Base-by-base conservation (phyloP, 75 land plant genomes). In the Pinus taeda region DNA sequence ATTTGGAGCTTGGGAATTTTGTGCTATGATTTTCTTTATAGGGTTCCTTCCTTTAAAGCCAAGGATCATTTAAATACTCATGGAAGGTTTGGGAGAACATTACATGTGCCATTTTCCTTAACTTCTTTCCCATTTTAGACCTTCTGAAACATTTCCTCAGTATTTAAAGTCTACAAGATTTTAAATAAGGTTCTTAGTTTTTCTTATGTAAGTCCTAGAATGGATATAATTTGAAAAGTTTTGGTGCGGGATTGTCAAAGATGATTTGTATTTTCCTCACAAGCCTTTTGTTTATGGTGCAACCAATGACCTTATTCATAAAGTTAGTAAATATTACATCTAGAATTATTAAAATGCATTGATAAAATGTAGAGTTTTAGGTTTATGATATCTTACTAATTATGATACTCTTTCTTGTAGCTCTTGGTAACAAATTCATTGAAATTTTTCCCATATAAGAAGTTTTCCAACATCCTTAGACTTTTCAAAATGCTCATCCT, bases 1-100 rank as follows among this genome's bases (percentile, higher is more conserved):
- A 91, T 95, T 42, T 95, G 98, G 98, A 95, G 98, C 73, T 85
- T 95, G 71, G 98, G 98, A 17, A 83, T 95, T 12, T 64, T 95
- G 24, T 93, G 96, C 82, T 95, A 87, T 77, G 98, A 95, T 74
- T 95, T 95, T 67, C 87, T 95, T 4, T 95, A 91, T 83, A 96
- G 98, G 33, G 80, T 83, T 49, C 98, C 98, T 60, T 96, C 98
- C 13, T 95, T 95, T 86, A 96, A 95, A 85, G 96, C 93, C 17
- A 85, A 88, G 70, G 95, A 95, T 69, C 98, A 93, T 74, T 93
- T 93, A 15, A 96, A 93, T 55, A 95, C 98, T 17, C 91, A 95
- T 76, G 80, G 84, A 77, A 89, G 98, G 98, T 69, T 2, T 69
- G 71, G 8, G 21, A 67, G 2, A 39, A 9, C 21, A 37, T 39